Conservation (phyloP, 139 green algal species). For the Nannochloris sp. region DNA sequence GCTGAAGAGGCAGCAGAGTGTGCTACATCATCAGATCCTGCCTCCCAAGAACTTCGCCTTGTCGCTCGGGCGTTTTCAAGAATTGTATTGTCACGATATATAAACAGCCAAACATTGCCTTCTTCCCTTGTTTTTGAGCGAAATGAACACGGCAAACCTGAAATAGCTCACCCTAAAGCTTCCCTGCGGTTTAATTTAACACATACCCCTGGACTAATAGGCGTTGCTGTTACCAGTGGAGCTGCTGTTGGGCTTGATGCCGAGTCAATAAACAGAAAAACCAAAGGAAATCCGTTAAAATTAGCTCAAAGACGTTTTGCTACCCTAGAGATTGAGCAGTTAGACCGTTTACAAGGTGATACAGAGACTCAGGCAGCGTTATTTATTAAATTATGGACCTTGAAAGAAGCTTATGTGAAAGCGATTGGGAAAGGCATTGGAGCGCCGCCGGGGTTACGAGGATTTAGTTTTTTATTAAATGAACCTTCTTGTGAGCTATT, state of each 20-base stretch:
- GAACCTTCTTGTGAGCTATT: no score
- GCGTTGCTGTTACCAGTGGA: constrained; percentile 15
- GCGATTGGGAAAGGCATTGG: constrained; percentile 59
- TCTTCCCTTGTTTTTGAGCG: constrained; percentile 24
- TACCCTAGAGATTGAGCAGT: constrained; percentile 19
- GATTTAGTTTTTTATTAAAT: constrained; percentile 44
- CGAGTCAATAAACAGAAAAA: constrained; percentile 32
- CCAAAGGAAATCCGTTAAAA: constrained; percentile 20
- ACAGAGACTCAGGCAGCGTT: not conserved
- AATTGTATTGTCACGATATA: constrained; percentile 20
- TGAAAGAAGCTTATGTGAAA: constrained; percentile 79
- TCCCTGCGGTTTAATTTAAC: constrained; percentile 54
- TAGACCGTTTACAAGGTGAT: constrained; percentile 1
- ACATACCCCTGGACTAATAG: constrained; percentile 42
- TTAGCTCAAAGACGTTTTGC: constrained; percentile 50
- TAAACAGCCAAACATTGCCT: not conserved
- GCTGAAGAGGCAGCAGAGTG: constrained; percentile 21
- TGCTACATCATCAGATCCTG: not conserved
- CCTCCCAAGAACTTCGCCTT: constrained; percentile 31
- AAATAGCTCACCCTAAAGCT: constrained; percentile 1
- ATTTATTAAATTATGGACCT: constrained; percentile 65
- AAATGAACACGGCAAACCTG: constrained; percentile 42
- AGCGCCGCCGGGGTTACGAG: constrained; percentile 44
- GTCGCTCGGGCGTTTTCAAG: constrained; percentile 37
- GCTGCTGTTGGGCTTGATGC: constrained; percentile 58